Percentiles rank a stretch among this genome's conserved stretches.
Evolutionary conservation across 2,329 filamentous ascomycete species (phyloP).

Genomic region (Fusarium lateritium): DNA sequence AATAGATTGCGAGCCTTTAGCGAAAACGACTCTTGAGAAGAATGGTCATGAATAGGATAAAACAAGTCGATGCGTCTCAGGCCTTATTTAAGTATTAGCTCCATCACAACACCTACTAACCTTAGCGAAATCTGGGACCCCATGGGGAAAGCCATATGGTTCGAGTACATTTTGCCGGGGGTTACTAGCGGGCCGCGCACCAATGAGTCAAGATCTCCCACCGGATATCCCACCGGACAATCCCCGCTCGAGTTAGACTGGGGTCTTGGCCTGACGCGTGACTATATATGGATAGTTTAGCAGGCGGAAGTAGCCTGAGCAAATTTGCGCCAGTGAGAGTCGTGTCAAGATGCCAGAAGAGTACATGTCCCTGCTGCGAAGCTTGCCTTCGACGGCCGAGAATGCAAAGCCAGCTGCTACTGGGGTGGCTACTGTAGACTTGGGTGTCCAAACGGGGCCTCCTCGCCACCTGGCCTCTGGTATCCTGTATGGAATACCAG

Average conservation of each 20-base stretch:
- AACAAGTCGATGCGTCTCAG: conserved; percentile 1
- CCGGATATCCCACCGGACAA: conserved; percentile 5
- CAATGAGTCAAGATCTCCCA: conserved; percentile 1
- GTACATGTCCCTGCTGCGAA: conserved; percentile 19
- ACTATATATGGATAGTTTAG: not conserved
- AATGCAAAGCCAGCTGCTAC: conserved; percentile 11
- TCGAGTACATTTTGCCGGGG: not conserved
- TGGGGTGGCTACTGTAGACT: conserved; percentile 15
- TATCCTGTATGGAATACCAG: conserved; percentile 33
- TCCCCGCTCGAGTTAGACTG: not conserved
- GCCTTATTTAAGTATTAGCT: conserved; percentile 5
- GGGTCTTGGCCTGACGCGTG: too few species aligned
- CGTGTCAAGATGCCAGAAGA: conserved; percentile 14
- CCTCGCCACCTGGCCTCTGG: conserved; percentile 34
- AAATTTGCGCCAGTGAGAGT: not conserved
- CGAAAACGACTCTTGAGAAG: not conserved
- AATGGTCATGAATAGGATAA: not conserved
- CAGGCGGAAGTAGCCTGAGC: not conserved
- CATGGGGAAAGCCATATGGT: conserved; percentile 11
- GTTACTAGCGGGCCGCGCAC: not conserved
- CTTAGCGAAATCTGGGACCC: not conserved
- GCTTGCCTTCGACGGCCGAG: not conserved
- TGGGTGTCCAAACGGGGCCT: conserved; percentile 3
- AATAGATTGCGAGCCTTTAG: not conserved
- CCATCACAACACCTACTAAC: not conserved